Conservation (phyloP, 2,329 filamentous ascomycete genomes). For the Fusarium albosuccineum region DNA sequence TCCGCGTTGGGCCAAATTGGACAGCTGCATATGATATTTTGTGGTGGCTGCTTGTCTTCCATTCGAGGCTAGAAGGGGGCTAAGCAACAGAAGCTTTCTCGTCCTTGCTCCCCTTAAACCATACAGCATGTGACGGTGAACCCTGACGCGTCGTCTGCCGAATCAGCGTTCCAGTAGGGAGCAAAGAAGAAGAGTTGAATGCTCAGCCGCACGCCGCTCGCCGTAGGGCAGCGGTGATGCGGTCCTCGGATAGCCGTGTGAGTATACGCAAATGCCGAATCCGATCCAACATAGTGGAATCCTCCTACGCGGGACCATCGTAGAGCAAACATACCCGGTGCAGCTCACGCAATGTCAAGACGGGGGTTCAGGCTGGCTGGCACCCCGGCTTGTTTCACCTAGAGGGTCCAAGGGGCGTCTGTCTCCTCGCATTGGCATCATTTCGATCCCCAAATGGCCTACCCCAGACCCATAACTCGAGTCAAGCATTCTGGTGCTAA, state of each 20-base stretch:
- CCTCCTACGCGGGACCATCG: not conserved
- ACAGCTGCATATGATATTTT: slow-evolving; percentile 27
- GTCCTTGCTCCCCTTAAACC: slow-evolving; percentile 1
- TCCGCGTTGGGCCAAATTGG: slow-evolving; percentile 18
- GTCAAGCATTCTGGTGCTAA: slow-evolving; percentile 29
- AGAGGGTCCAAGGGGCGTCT: slow-evolving; percentile 20
- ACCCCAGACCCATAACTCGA: slow-evolving; percentile 42
- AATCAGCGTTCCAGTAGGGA: slow-evolving; percentile 13
- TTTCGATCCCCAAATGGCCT: slow-evolving; percentile 29
- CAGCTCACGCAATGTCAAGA: slow-evolving; percentile 7
- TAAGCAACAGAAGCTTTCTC: slow-evolving; percentile 9
- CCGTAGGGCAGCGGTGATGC: slow-evolving; percentile 1
- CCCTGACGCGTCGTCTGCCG: slow-evolving; percentile 30
- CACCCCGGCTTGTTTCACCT: slow-evolving; percentile 43
- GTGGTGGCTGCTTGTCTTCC: slow-evolving; percentile 19
- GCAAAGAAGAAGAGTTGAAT: not conserved
- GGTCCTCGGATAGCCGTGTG: not conserved
- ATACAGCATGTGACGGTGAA: slow-evolving; percentile 31
- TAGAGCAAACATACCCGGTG: slow-evolving; percentile 1
- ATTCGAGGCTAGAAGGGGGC: slow-evolving; percentile 21
- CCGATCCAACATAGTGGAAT: not conserved
- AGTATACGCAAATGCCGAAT: not conserved
- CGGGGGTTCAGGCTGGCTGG: slow-evolving; percentile 12
- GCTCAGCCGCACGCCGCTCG: slow-evolving; percentile 7
- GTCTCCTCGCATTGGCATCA: slow-evolving; percentile 26